Evolutionary conservation across 352 stramenopile species (phyloP).

Genomic region (Pythium dissotocum): DNA sequence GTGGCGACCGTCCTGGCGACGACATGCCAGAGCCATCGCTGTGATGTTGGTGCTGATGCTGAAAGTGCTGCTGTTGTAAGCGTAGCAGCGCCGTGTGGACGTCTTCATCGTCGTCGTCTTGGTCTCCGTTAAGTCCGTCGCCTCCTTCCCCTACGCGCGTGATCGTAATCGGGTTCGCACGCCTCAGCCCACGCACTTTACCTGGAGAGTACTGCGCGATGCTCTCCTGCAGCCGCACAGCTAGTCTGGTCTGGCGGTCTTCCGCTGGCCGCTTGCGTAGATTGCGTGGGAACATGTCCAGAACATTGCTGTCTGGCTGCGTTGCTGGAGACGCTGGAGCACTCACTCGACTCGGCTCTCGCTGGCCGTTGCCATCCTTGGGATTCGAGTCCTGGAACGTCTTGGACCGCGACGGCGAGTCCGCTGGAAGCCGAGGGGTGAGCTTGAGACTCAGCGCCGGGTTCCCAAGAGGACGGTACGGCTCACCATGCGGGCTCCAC

Average conservation of each 20-base stretch:
- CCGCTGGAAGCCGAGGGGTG: conserved; percentile 46
- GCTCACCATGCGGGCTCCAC: conserved; percentile 71
- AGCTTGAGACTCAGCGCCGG: conserved; percentile 71
- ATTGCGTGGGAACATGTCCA: conserved; percentile 41
- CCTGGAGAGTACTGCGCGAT: conserved; percentile 52
- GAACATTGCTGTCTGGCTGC: conserved; percentile 1
- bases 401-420: conserved; percentile 15
- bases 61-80: conserved; percentile 19
- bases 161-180: conserved; percentile 18
- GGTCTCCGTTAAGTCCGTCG: not conserved
- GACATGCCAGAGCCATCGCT: not conserved
- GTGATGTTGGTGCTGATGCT: not conserved
- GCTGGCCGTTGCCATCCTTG: conserved; percentile 33
- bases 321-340: conserved; percentile 16
- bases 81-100: conserved; percentile 15
- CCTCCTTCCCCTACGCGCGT: conserved; percentile 2
- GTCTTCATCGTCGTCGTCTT: conserved; percentile 5
- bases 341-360: conserved; percentile 29
- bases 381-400: conserved; percentile 2
- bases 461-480: conserved; percentile 66
- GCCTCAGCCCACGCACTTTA: conserved; percentile 34
- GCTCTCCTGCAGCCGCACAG: conserved; percentile 46
- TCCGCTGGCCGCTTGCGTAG: conserved; percentile 42
- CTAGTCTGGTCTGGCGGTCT: conserved; percentile 56
- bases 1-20: conserved; percentile 1